Base-by-base conservation (phyloP, 2,329 filamentous ascomycete species). In the Penicillium sp. region DNA sequence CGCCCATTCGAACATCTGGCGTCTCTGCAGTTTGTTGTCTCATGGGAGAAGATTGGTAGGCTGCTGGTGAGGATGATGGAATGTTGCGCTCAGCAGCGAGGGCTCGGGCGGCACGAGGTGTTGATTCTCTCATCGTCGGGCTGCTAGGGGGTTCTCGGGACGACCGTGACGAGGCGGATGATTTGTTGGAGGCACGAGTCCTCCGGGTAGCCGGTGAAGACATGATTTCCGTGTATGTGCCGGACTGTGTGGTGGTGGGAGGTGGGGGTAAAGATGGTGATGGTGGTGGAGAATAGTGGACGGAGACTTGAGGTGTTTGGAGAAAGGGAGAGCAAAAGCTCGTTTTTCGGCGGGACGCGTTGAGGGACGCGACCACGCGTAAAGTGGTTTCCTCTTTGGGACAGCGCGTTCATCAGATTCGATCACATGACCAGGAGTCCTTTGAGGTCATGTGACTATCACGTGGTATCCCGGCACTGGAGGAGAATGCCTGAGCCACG, bases 61-160 rank as follows among this genome's bases (percentile, higher is more conserved):
- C 90, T 64, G 96, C 82, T 41, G 93, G 93, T 59, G 92, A 96
- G 4, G 92, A 95, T 5, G 86, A 85, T 61, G 88, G 80, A 37
- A 81, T 71, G 55, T 74, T 71, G 37, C 64, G 66, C 47, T 75
- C 73, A 22, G 71, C 75, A 54, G 75, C 68, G 64, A 79, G 70
- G 33, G 79, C 70, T 60, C 79, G 70, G 44, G 78, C 73, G 46
- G 77, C 75, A 55, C 79, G 77, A 31, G 83, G 82, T 2, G 82
- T 84, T 52, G 75, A 64, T 56, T 76, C 50, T 52, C 50, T 27
- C 37, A 43, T 63, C 46, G 70, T 65, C 50, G 72, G 71, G 69
- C 76, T 75, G 68, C 71, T 73, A 37, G 68, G 68, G 14, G 67
- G 66, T 57, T 73, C 68, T 58, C 71, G 75, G 51, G 60, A 69